These are phyloP conservation scores for Hericium coralloides DNA, from an alignment of 768 basidiomycete genomes.

Conservation along the genomic window DNA sequence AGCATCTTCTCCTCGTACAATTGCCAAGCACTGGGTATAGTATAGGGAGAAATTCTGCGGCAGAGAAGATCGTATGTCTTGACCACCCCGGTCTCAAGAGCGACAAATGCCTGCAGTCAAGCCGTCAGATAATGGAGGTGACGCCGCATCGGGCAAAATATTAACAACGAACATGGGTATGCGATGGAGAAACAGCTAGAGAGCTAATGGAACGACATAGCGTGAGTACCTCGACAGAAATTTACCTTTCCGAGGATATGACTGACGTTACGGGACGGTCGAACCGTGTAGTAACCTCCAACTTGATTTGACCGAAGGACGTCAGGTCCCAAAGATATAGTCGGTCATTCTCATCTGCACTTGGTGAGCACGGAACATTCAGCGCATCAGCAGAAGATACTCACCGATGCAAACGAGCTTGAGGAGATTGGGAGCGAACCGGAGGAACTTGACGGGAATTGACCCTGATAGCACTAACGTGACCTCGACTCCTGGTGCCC, in stretches of 20 bases:
- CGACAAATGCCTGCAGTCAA: constrained; percentile 34
- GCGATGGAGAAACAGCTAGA: constrained; percentile 56
- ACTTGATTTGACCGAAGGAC: constrained; percentile 41
- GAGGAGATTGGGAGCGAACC: constrained; percentile 46
- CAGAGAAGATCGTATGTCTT: constrained; percentile 72
- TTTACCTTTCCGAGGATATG: neutral
- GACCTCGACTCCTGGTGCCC: constrained; percentile 57
- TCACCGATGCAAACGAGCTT: constrained; percentile 57
- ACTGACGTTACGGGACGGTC: constrained; percentile 32
- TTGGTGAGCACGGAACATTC: neutral
- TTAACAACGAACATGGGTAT: constrained; percentile 51
- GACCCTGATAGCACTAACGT: constrained; percentile 34
- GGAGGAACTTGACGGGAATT: constrained; percentile 46
- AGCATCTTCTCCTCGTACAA: constrained; percentile 52
- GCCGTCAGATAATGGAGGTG: neutral
- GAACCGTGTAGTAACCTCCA: constrained; percentile 39
- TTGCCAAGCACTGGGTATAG: constrained; percentile 70
- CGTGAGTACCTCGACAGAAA: neutral
- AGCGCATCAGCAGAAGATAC: constrained; percentile 8
- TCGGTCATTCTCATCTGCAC: constrained; percentile 39
- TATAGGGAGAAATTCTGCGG: constrained; percentile 54
- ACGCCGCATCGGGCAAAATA: neutral
- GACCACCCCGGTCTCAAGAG: constrained; percentile 48
- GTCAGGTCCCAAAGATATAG: constrained; percentile 57
- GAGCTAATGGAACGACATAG: constrained; percentile 25